Conservation (phyloP, 2,329 filamentous ascomycete genomes). For the Aureobasidium sp. region DNA sequence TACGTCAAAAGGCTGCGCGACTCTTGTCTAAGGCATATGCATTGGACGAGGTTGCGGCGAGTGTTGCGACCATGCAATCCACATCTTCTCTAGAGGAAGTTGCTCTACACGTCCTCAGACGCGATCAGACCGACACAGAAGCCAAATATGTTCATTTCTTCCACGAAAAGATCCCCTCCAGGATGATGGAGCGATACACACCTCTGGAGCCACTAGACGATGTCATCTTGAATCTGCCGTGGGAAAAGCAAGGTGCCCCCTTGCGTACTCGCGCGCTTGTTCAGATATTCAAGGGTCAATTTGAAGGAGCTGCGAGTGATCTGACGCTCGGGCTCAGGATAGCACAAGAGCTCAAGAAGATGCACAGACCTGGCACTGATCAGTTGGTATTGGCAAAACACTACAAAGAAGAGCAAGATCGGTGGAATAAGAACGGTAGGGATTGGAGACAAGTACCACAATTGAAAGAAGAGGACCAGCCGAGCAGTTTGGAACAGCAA, state of each 20-base stretch:
- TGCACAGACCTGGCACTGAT: conserved; percentile 43
- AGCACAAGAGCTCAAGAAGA: conserved; percentile 35
- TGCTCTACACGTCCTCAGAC: conserved; percentile 63
- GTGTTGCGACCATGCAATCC: conserved; percentile 76
- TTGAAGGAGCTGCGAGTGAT: conserved; percentile 61
- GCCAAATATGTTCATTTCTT: conserved; percentile 90
- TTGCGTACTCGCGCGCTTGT: conserved; percentile 68
- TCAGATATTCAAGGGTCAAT: conserved; percentile 68
- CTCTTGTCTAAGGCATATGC: conserved; percentile 72
- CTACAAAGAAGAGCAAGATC: conserved; percentile 32
- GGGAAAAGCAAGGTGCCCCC: conserved; percentile 59
- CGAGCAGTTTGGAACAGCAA: conserved; percentile 67
- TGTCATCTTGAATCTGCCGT: conserved; percentile 57
- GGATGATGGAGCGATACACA: conserved; percentile 65
- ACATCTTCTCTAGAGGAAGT: conserved; percentile 72
- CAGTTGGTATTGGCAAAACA: conserved; percentile 48
- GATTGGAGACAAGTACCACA: conserved; percentile 46
- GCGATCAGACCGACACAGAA: conserved; percentile 59
- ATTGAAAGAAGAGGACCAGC: conserved; percentile 58
- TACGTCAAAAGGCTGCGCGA: conserved; percentile 73
- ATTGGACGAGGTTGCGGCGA: conserved; percentile 75
- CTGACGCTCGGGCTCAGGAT: conserved; percentile 60
- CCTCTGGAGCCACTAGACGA: conserved; percentile 60
- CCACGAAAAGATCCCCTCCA: conserved; percentile 77
- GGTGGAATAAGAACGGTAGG: conserved; percentile 33